A percentile compares a stretch with the other conserved stretches of the same genome.
phyloP scores from a whole-genome alignment of 441 rosid genomes.

The Eugenia klotzschiana region DNA sequence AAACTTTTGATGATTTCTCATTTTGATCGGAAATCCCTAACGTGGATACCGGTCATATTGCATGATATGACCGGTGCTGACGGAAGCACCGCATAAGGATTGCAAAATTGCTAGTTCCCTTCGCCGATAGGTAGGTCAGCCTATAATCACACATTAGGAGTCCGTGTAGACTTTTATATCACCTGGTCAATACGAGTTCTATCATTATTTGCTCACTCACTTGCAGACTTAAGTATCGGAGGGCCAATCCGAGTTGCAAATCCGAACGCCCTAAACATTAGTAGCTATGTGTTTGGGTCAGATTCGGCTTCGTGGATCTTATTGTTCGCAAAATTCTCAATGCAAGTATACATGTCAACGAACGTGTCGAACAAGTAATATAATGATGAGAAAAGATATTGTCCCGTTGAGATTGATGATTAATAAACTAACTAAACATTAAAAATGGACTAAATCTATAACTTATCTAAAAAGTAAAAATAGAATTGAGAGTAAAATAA shows the following conservation, averaged over 20 bases:
- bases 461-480: too few relatives aligned
- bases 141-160: background rate
- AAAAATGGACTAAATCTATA: too few relatives aligned
- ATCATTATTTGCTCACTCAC: background rate
- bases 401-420: too few relatives aligned
- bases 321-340: too few relatives aligned
- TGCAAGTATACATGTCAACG: too few relatives aligned
- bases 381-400: too few relatives aligned
- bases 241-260: background rate
- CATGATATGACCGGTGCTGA: accelerated
- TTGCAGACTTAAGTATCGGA: background rate
- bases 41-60: accelerated
- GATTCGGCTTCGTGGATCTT: background rate
- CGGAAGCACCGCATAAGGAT: background rate
- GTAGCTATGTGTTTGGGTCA: background rate
- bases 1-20: accelerated
- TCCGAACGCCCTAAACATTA: background rate
- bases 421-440: too few relatives aligned
- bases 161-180: background rate
- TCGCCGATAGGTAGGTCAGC: background rate
- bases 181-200: background rate
- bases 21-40: background rate
- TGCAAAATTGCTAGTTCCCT: background rate
- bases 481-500: too few relatives aligned
- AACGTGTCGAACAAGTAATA: too few relatives aligned